Evolutionary conservation across 148 eudicot species (phyloP), one percentile per base, ranked within the genome.

Genomic region (Vaccinium darrowii): DNA sequence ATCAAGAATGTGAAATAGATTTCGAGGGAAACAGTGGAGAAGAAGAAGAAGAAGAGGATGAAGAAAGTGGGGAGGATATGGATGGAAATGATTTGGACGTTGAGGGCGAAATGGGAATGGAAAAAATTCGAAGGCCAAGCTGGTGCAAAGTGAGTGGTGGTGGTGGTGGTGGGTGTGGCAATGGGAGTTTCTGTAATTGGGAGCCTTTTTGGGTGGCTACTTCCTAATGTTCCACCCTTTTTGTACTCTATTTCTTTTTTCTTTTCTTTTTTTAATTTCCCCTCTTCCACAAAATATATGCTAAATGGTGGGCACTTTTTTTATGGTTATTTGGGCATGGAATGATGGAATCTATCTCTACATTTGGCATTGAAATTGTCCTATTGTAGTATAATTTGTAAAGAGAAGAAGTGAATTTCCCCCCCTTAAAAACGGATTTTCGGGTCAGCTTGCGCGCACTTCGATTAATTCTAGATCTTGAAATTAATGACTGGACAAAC

Each of bases 191-290:
- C 79, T 85, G 88, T 79, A 86, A 92, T 84, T 90, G 86, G 94
- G 89, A 90, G 76, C 69, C 93, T 78, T 90, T 88, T 80, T 94
- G 98, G 93, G 95, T 94, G 89, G 94, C 93, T 62, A 92, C 89
- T 75, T 88, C 89, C 50, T 89, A 82, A 43, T 5, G 47, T 43
- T 43, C 47, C 5, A 43, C 47, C 47, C 65, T 60, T 18, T 18
- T 21, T 60, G 25, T 8, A 11, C n/a, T 60, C 23, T 21, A 19
- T 23, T 2, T 21, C n/a, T 19, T 60, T 7, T 2, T 23, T 23
- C 65, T n/a, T 36, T 33, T 33, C 36, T 33, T 36, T 36, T 54
- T 56, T 56, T 14, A 14, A 16, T 56, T 56, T 56, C 58, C 58
- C 9, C 58, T 56, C 60, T 56, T 43, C 47, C 47, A 43, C 47